Evolutionary conservation across 2,329 filamentous ascomycete genomes (phyloP).

Genomic region (Coniochaeta pulveracea): DNA sequence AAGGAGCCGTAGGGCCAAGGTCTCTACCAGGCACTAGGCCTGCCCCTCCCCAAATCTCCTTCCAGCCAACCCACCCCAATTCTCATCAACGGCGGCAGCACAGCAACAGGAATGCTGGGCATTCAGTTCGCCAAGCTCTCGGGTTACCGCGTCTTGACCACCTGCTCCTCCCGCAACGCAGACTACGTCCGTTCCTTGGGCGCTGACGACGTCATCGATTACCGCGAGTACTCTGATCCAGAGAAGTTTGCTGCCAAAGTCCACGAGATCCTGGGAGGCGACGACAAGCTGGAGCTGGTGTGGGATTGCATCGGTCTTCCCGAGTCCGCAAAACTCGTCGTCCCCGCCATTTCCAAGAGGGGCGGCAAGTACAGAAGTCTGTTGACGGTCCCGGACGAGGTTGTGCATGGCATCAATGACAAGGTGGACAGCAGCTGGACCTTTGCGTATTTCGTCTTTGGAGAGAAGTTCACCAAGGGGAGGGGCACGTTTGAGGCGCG

Average conservation of each 20-base stretch:
- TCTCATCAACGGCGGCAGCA: constrained; percentile 37
- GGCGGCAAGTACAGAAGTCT: constrained; percentile 22
- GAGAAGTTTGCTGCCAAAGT: constrained; percentile 11
- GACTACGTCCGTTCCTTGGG: constrained; percentile 28
- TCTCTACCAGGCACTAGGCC: constrained; percentile 31
- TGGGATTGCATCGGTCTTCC: constrained; percentile 23
- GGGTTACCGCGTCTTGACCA: constrained; percentile 26
- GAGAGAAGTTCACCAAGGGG: constrained; percentile 21
- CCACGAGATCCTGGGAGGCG: constrained; percentile 11
- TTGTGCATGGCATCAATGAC: constrained; percentile 6
- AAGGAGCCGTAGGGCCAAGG: constrained; percentile 27
- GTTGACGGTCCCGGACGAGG: constrained; percentile 4
- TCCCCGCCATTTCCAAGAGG: constrained; percentile 15
- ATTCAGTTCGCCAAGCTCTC: constrained; percentile 32
- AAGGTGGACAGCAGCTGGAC: constrained; percentile 12
- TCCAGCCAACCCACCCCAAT: constrained; percentile 23
- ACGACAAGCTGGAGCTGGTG: constrained; percentile 16
- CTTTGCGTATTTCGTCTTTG: constrained; percentile 28
- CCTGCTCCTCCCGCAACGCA: constrained; percentile 25
- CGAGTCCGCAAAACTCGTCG: constrained; percentile 19
- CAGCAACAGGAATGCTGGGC: constrained; percentile 41
- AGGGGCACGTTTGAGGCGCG: constrained; percentile 12
- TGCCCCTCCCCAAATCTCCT: constrained; percentile 32
- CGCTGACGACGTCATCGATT: constrained; percentile 34
- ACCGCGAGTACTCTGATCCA: constrained; percentile 32